Conservation (phyloP, 2,329 filamentous ascomycete genomes). For the Aspergillus niger region DNA sequence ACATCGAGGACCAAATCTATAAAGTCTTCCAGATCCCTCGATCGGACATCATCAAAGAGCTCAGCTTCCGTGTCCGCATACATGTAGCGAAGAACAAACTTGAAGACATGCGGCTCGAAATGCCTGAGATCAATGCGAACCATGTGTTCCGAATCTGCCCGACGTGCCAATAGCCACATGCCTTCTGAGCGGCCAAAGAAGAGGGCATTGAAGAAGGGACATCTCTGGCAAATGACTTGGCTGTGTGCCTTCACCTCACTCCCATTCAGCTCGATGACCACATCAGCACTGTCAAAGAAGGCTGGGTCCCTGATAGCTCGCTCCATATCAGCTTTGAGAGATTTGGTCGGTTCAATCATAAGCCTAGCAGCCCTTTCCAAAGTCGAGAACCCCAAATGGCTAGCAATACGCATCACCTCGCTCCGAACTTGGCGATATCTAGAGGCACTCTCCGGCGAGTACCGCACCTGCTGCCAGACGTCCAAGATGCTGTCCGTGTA, state of each 20-base stretch:
- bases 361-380: conserved; percentile 77
- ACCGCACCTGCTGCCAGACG: conserved; percentile 78
- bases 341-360: conserved; percentile 66
- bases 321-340: conserved; percentile 69
- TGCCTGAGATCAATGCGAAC: conserved; percentile 81
- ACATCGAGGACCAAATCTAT: conserved; percentile 89
- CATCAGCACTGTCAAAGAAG: conserved; percentile 80
- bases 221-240: conserved; percentile 75
- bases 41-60: conserved; percentile 76
- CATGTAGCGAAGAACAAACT: conserved; percentile 75
- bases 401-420: conserved; percentile 86
- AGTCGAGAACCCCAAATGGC: conserved; percentile 66
- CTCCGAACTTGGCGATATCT: conserved; percentile 77
- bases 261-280: conserved; percentile 75
- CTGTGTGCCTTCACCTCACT: conserved; percentile 73
- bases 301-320: conserved; percentile 66
- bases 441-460: conserved; percentile 65
- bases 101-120: conserved; percentile 71
- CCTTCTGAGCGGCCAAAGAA: conserved; percentile 87
- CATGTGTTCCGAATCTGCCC: conserved; percentile 49
- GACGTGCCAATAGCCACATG: conserved; percentile 75
- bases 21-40: conserved; percentile 75
- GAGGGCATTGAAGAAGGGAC: conserved; percentile 87
- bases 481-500: conserved; percentile 81
- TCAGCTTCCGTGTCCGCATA: conserved; percentile 81